These are phyloP conservation scores for Flaveria bidentis DNA, from an alignment of 129 eudicot species.

Conservation along the genomic window DNA sequence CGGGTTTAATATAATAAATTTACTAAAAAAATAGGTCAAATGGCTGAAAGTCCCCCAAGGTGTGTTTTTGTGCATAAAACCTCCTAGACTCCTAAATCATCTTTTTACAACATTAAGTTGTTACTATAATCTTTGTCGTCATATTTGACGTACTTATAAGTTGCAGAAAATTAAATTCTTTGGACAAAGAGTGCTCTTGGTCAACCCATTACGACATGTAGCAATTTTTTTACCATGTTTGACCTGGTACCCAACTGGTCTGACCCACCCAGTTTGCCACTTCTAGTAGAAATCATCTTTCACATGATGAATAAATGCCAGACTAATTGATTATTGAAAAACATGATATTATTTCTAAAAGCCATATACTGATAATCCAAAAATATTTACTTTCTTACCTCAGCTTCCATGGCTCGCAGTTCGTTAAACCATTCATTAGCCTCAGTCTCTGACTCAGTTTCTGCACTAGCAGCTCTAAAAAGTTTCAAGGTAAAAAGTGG, in stretches of 20 bases:
- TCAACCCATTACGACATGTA: neutral
- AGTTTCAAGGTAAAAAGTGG: constrained; percentile 61
- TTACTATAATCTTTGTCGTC: neutral
- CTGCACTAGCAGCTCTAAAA: constrained; percentile 35
- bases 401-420: constrained; percentile 95
- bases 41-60: no score
- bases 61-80: no score
- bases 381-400: constrained; percentile 52
- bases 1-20: neutral
- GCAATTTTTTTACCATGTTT: neutral
- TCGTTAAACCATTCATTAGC: constrained; percentile 70
- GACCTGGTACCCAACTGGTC: neutral
- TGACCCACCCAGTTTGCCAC: neutral
- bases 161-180: neutral
- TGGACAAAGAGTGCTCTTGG: neutral
- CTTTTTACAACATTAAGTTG: neutral
- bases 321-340: neutral
- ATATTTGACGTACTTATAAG: neutral
- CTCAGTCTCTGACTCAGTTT: constrained; percentile 39
- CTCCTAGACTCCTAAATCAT: neutral
- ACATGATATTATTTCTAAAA: neutral
- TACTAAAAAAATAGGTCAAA: no score
- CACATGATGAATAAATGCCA: neutral
- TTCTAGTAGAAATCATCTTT: neutral
- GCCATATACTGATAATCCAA: neutral